Conservation (phyloP, 768 basidiomycete species). For the Kwoniella shandongensis region DNA sequence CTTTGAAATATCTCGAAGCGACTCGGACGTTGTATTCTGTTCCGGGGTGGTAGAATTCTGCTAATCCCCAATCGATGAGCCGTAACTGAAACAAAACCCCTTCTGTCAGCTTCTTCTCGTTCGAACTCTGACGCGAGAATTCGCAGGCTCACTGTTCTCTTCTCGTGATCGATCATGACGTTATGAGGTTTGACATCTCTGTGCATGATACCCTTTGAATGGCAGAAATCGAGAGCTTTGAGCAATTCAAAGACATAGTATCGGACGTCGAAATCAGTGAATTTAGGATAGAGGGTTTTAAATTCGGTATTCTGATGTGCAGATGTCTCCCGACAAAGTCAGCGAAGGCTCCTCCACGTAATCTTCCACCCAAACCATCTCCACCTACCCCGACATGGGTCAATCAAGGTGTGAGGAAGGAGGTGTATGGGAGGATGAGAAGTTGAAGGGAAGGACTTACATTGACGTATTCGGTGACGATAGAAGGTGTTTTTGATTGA, state of each 20-base stretch:
- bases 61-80: conserved; percentile 97
- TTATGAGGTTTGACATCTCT: conserved; percentile 98
- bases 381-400: not conserved
- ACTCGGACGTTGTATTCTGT: conserved; percentile 98
- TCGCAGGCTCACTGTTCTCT: conserved; percentile 70
- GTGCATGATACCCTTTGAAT: conserved; percentile 99
- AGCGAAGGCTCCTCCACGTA: not conserved
- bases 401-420: not conserved
- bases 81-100: conserved; percentile 63
- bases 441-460: conserved; percentile 30
- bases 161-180: conserved; percentile 99
- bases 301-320: conserved; percentile 76
- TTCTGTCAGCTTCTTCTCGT: not conserved
- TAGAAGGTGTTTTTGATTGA: conserved; percentile 87
- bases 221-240: conserved; percentile 96
- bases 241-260: conserved; percentile 96
- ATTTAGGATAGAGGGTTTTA: conserved; percentile 91
- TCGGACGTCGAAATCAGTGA: conserved; percentile 91
- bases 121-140: not conserved
- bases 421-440: not conserved
- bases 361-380: not conserved
- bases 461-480: conserved; percentile 96
- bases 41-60: conserved; percentile 96
- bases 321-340: not conserved
- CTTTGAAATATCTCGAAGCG: conserved; percentile 96